These are phyloP conservation scores for Capsicum baccatum DNA, from an alignment of 257 asterid species.

Conservation along the genomic window DNA sequence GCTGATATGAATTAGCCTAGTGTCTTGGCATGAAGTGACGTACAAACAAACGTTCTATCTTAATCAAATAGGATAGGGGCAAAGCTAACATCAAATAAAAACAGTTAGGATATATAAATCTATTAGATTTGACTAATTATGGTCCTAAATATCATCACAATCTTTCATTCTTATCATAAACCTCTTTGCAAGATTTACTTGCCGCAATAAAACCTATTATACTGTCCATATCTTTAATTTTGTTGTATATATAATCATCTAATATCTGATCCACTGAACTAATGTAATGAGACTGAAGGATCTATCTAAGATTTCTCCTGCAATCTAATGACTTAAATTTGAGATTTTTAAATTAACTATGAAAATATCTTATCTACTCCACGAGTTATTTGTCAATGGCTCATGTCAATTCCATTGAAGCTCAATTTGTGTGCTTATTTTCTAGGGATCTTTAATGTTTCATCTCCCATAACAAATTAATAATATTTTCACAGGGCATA, in stretches of 20 bases:
- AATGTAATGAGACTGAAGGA: no score
- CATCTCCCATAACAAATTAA: background rate
- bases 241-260: no score
- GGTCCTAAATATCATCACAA: background rate
- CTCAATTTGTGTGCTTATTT: background rate
- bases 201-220: background rate
- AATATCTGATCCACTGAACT: no score
- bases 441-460: background rate
- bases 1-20: background rate
- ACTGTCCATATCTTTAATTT: no score
- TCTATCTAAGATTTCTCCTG: no score
- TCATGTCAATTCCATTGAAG: background rate
- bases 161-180: background rate
- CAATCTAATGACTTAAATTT: no score
- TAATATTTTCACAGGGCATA: background rate
- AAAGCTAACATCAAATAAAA: background rate
- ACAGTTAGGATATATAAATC: background rate
- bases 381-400: background rate
- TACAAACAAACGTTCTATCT: constrained; percentile 21
- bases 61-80: constrained; percentile 13
- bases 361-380: no score
- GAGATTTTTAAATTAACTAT: no score
- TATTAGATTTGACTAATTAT: constrained; percentile 4
- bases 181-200: background rate
- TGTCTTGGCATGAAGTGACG: background rate